Base-by-base conservation (phyloP, 208 protist species). In the Trypanosoma cruzi region DNA sequence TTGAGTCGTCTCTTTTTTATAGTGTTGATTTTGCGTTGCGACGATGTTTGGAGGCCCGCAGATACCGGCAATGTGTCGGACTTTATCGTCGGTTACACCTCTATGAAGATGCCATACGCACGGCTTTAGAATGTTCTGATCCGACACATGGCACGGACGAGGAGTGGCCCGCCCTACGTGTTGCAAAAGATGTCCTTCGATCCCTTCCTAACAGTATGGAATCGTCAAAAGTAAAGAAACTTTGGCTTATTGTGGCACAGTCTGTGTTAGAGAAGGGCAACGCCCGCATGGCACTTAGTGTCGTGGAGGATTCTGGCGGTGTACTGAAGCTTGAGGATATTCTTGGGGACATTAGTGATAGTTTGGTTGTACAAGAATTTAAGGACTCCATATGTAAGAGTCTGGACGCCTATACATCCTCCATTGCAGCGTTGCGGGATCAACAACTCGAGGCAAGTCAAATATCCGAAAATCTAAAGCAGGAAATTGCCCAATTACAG, bases 311-410 rank as follows among this genome's bases (percentile, higher is more conserved):
- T 57, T 91, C 85, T n/a, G 73, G 78, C 37, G 81, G 79, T 59
- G 53, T 90, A 31, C 77, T 99, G 44, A 94, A 90, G 60, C 93
- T 98, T 24, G 97, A 98, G 76, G 98, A 99, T 71, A 90, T 99
- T 36, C 80, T 99, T 31, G 93, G 84, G 22, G 89, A 93, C 65
- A 96, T 99, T 63, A 80, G 90, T 14, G 94, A 99, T 61, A 97
- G 96, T 71, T 83, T 78, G 6, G 73, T 91, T 4, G 95, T 99
- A 32, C 86, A 98, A 49, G 84, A 98, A 24, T 98, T 99, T 59
- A 98, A 98, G 76, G 89, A 96, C 4, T 82, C 91, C 16, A 98
- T 99, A 68, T 97, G 92, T 67, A 74, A 80, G 18, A 86, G 88
- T 28, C 81, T 99, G 6, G 87, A 98, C 62, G 71, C 78, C 11